These are phyloP conservation scores for Mortierella hygrophila DNA, from an alignment of 192 early-diverging fungal genomes.

Conservation along the genomic window DNA sequence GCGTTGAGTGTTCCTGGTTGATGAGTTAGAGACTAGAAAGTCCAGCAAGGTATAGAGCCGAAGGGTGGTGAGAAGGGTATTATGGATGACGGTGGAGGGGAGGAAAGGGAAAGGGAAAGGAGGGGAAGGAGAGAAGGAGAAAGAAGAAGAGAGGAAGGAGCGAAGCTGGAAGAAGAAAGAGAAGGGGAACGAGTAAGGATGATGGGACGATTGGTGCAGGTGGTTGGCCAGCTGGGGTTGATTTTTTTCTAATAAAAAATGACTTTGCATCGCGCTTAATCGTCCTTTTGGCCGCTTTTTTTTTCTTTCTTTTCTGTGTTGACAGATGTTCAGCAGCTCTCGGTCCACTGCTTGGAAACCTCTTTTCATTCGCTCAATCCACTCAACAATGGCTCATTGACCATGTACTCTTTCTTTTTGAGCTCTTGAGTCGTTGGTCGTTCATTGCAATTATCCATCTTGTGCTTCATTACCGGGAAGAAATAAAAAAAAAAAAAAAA, in stretches of 20 bases:
- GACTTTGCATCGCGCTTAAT: background rate
- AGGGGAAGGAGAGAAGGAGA: background rate
- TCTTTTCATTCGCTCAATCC: background rate
- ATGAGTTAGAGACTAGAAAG: background rate
- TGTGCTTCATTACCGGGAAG: no score
- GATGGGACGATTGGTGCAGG: background rate
- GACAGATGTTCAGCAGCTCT: background rate
- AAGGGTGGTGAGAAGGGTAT: background rate
- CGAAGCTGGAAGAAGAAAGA: background rate
- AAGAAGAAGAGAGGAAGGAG: background rate
- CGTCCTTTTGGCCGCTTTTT: background rate
- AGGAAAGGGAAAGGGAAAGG: background rate
- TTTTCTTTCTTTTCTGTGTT: conserved; percentile 7
- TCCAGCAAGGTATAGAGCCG: background rate
- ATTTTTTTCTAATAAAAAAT: background rate
- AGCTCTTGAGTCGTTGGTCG: background rate
- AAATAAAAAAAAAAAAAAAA: no score
- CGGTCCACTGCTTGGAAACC: background rate
- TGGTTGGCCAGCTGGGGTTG: conserved; percentile 1
- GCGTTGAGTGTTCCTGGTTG: background rate
- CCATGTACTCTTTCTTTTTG: background rate
- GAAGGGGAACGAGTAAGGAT: background rate
- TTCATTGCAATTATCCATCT: no score
- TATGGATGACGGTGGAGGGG: background rate
- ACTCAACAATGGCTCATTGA: no score